Evolutionary conservation across 495 filamentous ascomycete species (phyloP).

Genomic region (Podospora anserina): DNA sequence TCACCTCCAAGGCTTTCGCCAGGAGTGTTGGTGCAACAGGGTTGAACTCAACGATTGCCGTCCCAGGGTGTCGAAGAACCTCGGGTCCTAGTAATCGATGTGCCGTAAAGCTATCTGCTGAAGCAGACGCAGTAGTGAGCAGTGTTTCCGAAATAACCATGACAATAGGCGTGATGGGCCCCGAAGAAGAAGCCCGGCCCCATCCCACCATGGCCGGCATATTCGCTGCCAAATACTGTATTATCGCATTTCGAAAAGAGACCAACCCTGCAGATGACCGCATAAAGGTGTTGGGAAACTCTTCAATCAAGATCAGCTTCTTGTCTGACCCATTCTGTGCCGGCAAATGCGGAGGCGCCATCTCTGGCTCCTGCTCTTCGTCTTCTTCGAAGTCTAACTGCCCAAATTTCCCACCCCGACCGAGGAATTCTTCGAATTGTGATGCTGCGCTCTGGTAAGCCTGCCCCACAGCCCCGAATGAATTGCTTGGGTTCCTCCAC

Average conservation of each 20-base stretch:
- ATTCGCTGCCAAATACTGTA: conserved; percentile 67
- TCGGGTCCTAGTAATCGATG: conserved; percentile 83
- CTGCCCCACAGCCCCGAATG: conserved; percentile 50
- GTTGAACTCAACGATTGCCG: conserved; percentile 84
- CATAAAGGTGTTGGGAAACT: conserved; percentile 83
- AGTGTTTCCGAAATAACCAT: conserved; percentile 89
- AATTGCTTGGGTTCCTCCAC: conserved; percentile 79
- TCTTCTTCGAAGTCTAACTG: conserved; percentile 62
- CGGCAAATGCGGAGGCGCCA: conserved; percentile 20
- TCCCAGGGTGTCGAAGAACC: conserved; percentile 71
- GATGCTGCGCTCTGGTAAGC: conserved; percentile 60
- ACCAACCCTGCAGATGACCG: conserved; percentile 62
- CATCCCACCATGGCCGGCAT: conserved; percentile 45
- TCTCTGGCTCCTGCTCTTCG: conserved; percentile 7
- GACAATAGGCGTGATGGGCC: conserved; percentile 67
- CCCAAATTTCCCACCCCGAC: conserved; percentile 70
- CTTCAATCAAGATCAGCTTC: conserved; percentile 79
- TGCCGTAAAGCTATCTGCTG: conserved; percentile 83
- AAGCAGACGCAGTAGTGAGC: conserved; percentile 67
- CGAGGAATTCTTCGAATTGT: conserved; percentile 89
- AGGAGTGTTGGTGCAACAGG: conserved; percentile 83
- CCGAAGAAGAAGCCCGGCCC: conserved; percentile 21
- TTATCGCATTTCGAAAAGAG: conserved; percentile 71
- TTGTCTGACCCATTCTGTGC: conserved; percentile 19
- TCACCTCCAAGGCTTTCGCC: conserved; percentile 71